These are phyloP conservation scores for Ogataea philodendri DNA, from an alignment of 805 yeast species.

Conservation along the genomic window DNA sequence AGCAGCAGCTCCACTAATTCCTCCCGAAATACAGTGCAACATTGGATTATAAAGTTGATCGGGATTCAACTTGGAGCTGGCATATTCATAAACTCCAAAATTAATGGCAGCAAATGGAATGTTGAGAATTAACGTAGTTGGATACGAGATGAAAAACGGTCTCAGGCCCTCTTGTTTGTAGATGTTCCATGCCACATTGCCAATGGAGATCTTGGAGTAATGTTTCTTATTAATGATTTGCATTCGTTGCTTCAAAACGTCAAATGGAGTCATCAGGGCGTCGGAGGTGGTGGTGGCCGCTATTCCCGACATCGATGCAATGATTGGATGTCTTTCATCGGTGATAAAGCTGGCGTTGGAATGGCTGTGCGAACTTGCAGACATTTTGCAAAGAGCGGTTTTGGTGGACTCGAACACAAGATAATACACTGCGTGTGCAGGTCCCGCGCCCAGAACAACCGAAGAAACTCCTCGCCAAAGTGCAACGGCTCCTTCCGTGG, in stretches of 20 bases:
- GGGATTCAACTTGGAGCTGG: slow-evolving; percentile 79
- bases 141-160: slow-evolving; percentile 91
- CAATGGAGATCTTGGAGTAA: slow-evolving; percentile 14
- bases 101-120: slow-evolving; percentile 94
- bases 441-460: slow-evolving; percentile 96
- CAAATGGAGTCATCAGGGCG: slow-evolving; percentile 97
- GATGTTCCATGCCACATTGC: slow-evolving; percentile 40
- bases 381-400: slow-evolving; percentile 45
- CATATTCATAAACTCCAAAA: slow-evolving; percentile 86
- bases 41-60: slow-evolving; percentile 77
- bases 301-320: slow-evolving; percentile 85
- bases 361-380: slow-evolving; percentile 23
- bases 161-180: slow-evolving; percentile 62
- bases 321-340: slow-evolving; percentile 70
- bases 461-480: slow-evolving; percentile 94
- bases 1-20: slow-evolving; percentile 90
- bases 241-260: slow-evolving; percentile 93
- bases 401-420: slow-evolving; percentile 87
- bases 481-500: slow-evolving; percentile 83
- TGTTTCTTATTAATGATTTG: slow-evolving; percentile 43
- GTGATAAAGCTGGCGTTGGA: slow-evolving; percentile 44
- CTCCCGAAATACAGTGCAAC: slow-evolving; percentile 89
- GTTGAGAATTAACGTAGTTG: slow-evolving; percentile 87
- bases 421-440: slow-evolving; percentile 96
- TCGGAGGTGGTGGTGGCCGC: slow-evolving; percentile 92